phyloP scores from a whole-genome alignment of 148 eudicot species.

The Salicornia ramosissima region DNA sequence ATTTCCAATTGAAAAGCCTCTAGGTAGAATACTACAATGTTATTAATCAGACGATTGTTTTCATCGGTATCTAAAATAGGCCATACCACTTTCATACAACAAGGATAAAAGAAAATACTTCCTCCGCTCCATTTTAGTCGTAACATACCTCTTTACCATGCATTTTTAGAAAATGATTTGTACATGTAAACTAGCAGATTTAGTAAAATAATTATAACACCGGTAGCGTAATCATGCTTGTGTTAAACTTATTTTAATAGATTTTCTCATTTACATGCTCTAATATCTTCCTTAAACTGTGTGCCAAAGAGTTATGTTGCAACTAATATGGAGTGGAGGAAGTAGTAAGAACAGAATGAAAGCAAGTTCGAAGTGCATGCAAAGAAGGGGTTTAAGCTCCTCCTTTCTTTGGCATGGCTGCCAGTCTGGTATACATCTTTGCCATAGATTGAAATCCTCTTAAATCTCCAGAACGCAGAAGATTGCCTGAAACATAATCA shows the following conservation, averaged over 20 bases:
- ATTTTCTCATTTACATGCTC: no score
- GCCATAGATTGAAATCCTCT: constrained; percentile 81
- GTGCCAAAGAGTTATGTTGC: no score
- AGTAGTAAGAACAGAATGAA: not conserved
- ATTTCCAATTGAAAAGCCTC: not conserved
- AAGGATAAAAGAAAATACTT: not conserved
- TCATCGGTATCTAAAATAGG: not conserved
- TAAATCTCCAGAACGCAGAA: constrained; percentile 67
- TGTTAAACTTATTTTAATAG: no score
- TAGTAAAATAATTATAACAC: no score
- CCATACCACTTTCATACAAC: not conserved
- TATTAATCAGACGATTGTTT: not conserved
- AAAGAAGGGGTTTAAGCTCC: constrained; percentile 11
- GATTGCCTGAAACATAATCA: constrained; percentile 44
- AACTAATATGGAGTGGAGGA: no score
- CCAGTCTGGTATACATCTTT: constrained; percentile 70
- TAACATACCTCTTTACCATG: no score
- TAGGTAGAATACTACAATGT: not conserved
- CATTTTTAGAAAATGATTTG: no score
- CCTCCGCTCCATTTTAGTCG: no score
- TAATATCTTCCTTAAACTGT: no score
- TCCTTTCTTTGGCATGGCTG: constrained; percentile 82
- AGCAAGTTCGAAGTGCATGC: not conserved
- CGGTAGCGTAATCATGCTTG: no score
- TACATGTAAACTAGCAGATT: no score